Evolutionary conservation across 208 protist genomes (phyloP).

Genomic region (Trypanosomatidae sp.): DNA sequence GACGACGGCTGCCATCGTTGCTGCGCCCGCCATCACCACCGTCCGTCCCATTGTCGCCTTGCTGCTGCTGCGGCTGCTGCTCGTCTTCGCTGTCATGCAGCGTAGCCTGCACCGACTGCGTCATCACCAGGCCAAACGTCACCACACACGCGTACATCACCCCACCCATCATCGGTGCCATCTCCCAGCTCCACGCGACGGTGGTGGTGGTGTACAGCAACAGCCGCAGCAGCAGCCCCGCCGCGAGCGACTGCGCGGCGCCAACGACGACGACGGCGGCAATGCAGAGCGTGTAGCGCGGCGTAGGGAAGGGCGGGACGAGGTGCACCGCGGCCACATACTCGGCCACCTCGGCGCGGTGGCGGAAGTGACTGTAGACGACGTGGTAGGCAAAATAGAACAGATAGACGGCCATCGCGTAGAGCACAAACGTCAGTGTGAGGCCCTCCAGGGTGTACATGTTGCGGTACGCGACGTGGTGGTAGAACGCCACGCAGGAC

Average conservation of each 20-base stretch:
- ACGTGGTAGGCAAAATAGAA: slow-evolving; percentile 24
- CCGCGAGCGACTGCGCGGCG: slow-evolving; percentile 27
- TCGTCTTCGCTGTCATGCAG: neutral
- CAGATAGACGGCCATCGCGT: slow-evolving; percentile 22
- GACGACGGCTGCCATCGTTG: neutral
- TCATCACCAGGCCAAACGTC: slow-evolving; percentile 3
- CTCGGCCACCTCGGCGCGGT: slow-evolving; percentile 20
- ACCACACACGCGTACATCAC: slow-evolving; percentile 19
- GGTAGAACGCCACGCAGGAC: slow-evolving; percentile 37
- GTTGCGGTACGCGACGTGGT: slow-evolving; percentile 32
- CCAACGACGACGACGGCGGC: slow-evolving; percentile 14
- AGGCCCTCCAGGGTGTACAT: slow-evolving; percentile 45
- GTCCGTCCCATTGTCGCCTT: neutral
- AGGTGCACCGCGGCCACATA: slow-evolving; percentile 30
- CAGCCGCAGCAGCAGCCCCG: slow-evolving; percentile 45
- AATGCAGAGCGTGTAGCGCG: slow-evolving; percentile 14
- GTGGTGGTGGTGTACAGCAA: slow-evolving; percentile 41
- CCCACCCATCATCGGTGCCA: slow-evolving; percentile 40
- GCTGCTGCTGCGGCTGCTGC: too few relatives aligned
- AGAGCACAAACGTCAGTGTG: slow-evolving; percentile 32
- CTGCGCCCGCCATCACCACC: neutral
- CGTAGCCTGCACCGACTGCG: slow-evolving; percentile 1
- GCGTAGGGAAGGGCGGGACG: slow-evolving; percentile 46
- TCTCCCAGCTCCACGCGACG: slow-evolving; percentile 66
- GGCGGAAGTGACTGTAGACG: slow-evolving; percentile 55